Evolutionary conservation across 2,329 filamentous ascomycete species (phyloP), one percentile per base, ranked within the genome.

Genomic region (Pseudocercospora ulei): DNA sequence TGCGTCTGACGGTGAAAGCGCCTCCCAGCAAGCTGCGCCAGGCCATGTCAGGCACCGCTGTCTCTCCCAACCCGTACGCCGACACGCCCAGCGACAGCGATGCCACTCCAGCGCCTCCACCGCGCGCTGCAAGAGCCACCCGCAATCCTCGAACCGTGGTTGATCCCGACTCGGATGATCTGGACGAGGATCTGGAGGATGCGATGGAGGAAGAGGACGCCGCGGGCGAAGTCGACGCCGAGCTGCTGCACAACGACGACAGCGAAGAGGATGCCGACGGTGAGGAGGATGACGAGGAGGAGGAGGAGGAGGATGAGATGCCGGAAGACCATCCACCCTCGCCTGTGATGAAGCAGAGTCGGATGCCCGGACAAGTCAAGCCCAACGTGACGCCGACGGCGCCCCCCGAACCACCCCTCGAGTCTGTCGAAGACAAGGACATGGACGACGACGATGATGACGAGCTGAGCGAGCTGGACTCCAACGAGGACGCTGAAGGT

Each of bases 401-500:
- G 18, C 56, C 57, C 2, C 34, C 44, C 1, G 41, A 43, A 30
- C 51, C 51, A 9, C 45, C 54, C 2, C 52, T 62, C 23, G 66
- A 68, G 37, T 56, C 61, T 3, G 66, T 70, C n/a, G 68, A 70
- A 47, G 62, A 60, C 23, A 69, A 69, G 46, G 69, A 73, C 43
- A 58, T 71, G 54, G 65, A 70, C 11, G 69, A 64, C 3, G 68
- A 71, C 35, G 65, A 70, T 13, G 66, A 68, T 33, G 65, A 70
- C 29, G 70, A 65, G 5, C 65, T 71, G 24, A 58, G 56, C 5
- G 55, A 58, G 17, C 51, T 59, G 2, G 53, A 54, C 5, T 55
- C 52, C 13, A 57, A 57, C 17, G 56, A 61, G 31, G 53, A 56
- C 5, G 52, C 51, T 9, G 33, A 36, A 14, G 64, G 60, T 38